These are phyloP conservation scores for Zangia roseola DNA, from an alignment of 768 basidiomycete genomes.

Conservation along the genomic window DNA sequence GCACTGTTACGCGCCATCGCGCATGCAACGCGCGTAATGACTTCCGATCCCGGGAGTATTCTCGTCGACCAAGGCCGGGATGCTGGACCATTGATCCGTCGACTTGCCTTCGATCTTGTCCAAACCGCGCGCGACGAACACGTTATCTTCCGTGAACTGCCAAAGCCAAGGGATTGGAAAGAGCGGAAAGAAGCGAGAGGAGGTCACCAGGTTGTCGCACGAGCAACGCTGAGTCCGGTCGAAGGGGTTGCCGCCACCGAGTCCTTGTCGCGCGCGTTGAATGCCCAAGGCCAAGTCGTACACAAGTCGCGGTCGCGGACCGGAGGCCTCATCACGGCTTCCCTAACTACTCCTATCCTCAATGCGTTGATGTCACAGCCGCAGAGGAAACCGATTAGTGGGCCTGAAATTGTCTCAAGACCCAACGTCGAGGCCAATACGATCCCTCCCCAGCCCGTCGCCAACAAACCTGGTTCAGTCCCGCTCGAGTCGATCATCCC, in stretches of 20 bases:
- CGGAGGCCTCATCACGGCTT: slow-evolving; percentile 36
- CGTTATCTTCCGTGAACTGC: slow-evolving; percentile 39
- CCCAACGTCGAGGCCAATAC: slow-evolving; percentile 13
- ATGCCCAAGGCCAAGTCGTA: slow-evolving; percentile 31
- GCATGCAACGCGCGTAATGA: slow-evolving; percentile 88
- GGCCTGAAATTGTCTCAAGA: slow-evolving; percentile 21
- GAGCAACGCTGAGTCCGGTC: slow-evolving; percentile 43
- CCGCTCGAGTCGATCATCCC: slow-evolving; percentile 85
- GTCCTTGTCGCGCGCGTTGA: slow-evolving; percentile 48
- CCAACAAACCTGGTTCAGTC: slow-evolving; percentile 44
- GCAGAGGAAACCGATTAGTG: slow-evolving; percentile 40
- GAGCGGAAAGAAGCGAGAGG: slow-evolving; percentile 33
- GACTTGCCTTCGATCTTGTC: slow-evolving; percentile 67
- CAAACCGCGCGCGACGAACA: slow-evolving; percentile 65
- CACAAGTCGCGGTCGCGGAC: slow-evolving; percentile 37
- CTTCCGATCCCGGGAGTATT: slow-evolving; percentile 70
- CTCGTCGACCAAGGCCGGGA: slow-evolving; percentile 69
- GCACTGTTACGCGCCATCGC: slow-evolving; percentile 71
- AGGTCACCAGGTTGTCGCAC: slow-evolving; percentile 35
- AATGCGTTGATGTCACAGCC: slow-evolving; percentile 57
- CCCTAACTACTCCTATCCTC: slow-evolving; percentile 58
- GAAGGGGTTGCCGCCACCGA: slow-evolving; percentile 44
- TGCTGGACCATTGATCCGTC: slow-evolving; percentile 56
- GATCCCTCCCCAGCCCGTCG: slow-evolving; percentile 19
- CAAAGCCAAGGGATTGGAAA: slow-evolving; percentile 46